Conservation (phyloP, 352 stramenopile genomes). For the Albugo laibachii region DNA sequence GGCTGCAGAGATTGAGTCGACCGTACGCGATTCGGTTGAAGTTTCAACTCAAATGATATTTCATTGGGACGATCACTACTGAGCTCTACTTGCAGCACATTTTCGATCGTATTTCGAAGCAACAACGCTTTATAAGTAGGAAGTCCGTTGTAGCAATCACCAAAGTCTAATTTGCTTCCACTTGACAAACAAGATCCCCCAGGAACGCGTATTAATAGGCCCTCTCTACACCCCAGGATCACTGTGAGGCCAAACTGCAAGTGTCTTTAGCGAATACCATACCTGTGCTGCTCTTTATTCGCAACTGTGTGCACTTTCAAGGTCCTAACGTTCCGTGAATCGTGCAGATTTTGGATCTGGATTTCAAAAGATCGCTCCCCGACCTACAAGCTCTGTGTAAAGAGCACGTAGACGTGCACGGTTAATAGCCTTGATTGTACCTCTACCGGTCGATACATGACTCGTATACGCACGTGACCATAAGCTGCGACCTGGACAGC, state of each 20-base stretch:
- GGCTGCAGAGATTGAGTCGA: conserved; percentile 26
- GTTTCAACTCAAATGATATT: conserved; percentile 75
- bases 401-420: not conserved
- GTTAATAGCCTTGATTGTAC: conserved; percentile 13
- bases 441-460: conserved; percentile 66
- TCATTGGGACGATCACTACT: conserved; percentile 75
- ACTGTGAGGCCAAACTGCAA: not conserved
- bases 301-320: conserved; percentile 71
- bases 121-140: conserved; percentile 63
- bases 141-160: conserved; percentile 73
- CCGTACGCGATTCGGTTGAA: conserved; percentile 48
- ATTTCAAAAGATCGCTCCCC: conserved; percentile 76
- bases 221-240: conserved; percentile 28
- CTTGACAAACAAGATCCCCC: conserved; percentile 72
- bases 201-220: conserved; percentile 69
- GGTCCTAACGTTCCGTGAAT: conserved; percentile 72
- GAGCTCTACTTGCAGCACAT: conserved; percentile 63
- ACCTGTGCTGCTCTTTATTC: conserved; percentile 79
- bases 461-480: conserved; percentile 64
- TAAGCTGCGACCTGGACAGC: conserved; percentile 66
- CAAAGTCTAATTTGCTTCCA: conserved; percentile 75
- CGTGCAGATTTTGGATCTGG: conserved; percentile 69
- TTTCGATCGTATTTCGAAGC: conserved; percentile 72
- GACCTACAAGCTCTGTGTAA: conserved; percentile 19
- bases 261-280: not conserved